Percentiles rank a stretch among this genome's conserved stretches.
Evolutionary conservation across 2,329 filamentous ascomycete genomes (phyloP).

Genomic region (Didymella segeticola): DNA sequence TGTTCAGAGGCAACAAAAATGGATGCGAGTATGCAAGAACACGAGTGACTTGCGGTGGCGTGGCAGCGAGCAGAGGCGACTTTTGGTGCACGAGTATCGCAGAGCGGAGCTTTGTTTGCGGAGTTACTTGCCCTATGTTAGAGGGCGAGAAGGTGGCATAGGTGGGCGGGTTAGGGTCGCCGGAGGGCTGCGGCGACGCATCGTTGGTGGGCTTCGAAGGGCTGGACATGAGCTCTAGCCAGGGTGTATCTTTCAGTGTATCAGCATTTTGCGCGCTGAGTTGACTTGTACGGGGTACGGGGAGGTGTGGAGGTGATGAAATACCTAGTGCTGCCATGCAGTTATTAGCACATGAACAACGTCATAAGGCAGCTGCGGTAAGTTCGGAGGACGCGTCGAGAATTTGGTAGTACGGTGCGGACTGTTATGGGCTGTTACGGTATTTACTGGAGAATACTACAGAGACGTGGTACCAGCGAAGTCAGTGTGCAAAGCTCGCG

Average conservation of each 20-base stretch:
- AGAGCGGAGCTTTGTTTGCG: constrained; percentile 77
- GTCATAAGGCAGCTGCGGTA: constrained; percentile 43
- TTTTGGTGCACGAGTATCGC: constrained; percentile 97
- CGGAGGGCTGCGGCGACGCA: constrained; percentile 45
- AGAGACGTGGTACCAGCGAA: background rate
- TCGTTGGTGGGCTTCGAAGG: constrained; percentile 46
- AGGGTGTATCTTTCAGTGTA: constrained; percentile 47
- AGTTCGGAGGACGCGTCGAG: constrained; percentile 29
- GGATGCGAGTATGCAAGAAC: constrained; percentile 95
- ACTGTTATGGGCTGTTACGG: background rate
- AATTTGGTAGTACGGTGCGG: background rate
- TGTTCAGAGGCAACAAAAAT: constrained; percentile 88
- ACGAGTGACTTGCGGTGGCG: constrained; percentile 91
- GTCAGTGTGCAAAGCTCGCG: constrained; percentile 8
- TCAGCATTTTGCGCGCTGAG: constrained; percentile 37
- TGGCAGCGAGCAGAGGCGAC: constrained; percentile 88
- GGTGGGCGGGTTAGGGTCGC: constrained; percentile 68
- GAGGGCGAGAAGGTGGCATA: constrained; percentile 89
- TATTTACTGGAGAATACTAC: background rate
- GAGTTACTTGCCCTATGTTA: constrained; percentile 72
- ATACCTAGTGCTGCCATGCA: constrained; percentile 55
- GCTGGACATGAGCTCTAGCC: constrained; percentile 52
- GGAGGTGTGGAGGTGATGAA: constrained; percentile 17
- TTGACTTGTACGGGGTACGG: constrained; percentile 10
- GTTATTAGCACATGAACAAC: constrained; percentile 33